Percentiles rank a stretch among this genome's conserved stretches.
Conservation (phyloP, 192 early-diverging fungal genomes). For the Coemansia sp. region DNA sequence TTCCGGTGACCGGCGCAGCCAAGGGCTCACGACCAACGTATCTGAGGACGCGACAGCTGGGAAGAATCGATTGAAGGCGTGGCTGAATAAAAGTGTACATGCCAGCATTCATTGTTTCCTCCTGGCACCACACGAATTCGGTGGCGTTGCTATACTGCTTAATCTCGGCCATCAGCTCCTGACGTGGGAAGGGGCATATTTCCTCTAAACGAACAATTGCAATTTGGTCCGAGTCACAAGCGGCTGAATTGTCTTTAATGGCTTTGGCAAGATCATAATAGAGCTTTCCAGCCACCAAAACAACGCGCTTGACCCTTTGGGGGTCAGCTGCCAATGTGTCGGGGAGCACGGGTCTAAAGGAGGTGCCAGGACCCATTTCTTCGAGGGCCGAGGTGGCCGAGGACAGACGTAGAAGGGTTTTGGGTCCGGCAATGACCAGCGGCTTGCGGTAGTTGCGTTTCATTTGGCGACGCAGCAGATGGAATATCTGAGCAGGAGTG, state of each 20-base stretch:
- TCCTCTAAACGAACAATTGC: conserved; percentile 91
- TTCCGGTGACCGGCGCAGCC: conserved; percentile 79
- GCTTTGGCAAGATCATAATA: conserved; percentile 92
- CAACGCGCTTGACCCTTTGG: conserved; percentile 51
- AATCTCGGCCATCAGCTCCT: conserved; percentile 62
- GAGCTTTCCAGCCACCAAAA: conserved; percentile 89
- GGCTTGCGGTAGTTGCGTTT: conserved; percentile 87
- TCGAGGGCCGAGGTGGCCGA: conserved; percentile 66
- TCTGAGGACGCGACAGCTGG: conserved; percentile 42
- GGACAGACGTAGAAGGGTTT: conserved; percentile 64
- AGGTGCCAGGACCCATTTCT: conserved; percentile 84
- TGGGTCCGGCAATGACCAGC: conserved; percentile 79
- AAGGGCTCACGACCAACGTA: conserved; percentile 74
- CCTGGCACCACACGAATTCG: conserved; percentile 77
- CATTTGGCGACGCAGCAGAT: conserved; percentile 92
- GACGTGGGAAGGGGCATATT: conserved; percentile 83
- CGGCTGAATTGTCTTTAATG: conserved; percentile 32
- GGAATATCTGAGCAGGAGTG: conserved; percentile 94
- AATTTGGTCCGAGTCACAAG: conserved; percentile 56
- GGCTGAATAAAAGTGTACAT: conserved; percentile 85
- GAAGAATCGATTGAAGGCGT: conserved; percentile 72
- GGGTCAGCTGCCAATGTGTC: conserved; percentile 54
- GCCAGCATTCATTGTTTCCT: conserved; percentile 94
- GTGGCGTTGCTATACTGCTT: conserved; percentile 58
- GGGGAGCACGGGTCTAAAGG: conserved; percentile 75